phyloP scores from a whole-genome alignment of 2,329 filamentous ascomycete species.

The Botrytis fabae region DNA sequence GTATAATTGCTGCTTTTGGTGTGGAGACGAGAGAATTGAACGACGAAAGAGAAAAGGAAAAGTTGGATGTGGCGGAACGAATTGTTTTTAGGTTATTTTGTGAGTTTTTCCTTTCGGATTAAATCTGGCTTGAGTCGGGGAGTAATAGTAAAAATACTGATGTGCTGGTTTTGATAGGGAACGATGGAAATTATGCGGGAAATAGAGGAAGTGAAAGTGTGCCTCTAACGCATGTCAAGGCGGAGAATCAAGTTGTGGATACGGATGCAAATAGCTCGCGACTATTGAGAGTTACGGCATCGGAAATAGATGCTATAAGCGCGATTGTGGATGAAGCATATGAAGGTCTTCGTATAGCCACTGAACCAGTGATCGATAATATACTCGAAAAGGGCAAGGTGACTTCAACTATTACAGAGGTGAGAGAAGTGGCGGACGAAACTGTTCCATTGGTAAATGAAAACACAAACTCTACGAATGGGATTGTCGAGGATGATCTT shows the following conservation, averaged over 20 bases:
- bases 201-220: neutral
- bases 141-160: neutral
- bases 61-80: neutral
- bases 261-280: no score
- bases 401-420: neutral
- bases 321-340: slow-evolving; percentile 11
- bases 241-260: no score
- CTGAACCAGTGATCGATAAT: neutral
- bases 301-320: slow-evolving; percentile 3
- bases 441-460: neutral
- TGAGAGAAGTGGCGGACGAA: neutral
- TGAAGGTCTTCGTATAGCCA: neutral
- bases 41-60: neutral
- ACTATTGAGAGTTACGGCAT: neutral
- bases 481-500: neutral
- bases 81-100: slow-evolving; percentile 17
- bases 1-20: slow-evolving; percentile 2
- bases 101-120: neutral
- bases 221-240: neutral
- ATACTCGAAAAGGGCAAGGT: neutral
- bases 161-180: neutral
- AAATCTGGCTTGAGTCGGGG: no score
- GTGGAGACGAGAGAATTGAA: neutral
- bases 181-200: neutral
- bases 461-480: neutral